phyloP scores from a whole-genome alignment of 306 rosid species.

The Citrullus colocynthis region DNA sequence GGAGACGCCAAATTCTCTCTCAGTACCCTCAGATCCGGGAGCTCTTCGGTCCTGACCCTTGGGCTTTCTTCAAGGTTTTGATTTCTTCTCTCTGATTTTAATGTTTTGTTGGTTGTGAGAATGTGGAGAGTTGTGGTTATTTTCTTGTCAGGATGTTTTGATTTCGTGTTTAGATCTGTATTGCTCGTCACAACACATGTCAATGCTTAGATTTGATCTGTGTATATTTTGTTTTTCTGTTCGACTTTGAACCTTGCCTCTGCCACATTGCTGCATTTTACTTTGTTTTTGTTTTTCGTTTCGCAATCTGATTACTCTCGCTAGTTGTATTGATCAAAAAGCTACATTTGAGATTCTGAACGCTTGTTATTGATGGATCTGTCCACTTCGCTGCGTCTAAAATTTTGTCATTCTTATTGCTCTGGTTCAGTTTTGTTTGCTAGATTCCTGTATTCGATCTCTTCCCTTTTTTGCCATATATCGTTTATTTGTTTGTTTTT shows the following conservation, averaged over 20 bases:
- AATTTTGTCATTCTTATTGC: neutral
- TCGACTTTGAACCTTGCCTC: neutral
- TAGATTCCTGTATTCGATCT: neutral
- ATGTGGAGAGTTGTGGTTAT: neutral
- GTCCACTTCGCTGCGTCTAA: neutral
- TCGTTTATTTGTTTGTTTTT: neutral
- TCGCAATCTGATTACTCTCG: neutral
- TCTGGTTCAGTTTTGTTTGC: neutral
- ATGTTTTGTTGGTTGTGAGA: neutral
- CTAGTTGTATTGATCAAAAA: neutral
- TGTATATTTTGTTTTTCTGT: neutral
- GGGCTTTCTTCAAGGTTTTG: constrained; percentile 56
- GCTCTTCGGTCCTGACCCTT: constrained; percentile 73
- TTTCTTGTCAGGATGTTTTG: neutral
- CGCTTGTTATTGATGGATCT: neutral
- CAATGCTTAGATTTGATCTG: neutral
- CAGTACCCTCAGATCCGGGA: constrained; percentile 77
- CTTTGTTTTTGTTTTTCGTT: neutral
- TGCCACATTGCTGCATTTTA: neutral
- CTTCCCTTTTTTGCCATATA: neutral
- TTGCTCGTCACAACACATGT: neutral
- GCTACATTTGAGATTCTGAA: neutral
- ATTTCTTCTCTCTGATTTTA: neutral
- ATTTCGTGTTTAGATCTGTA: neutral
- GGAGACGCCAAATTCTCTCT: constrained; percentile 88